Base-by-base conservation (phyloP, 352 stramenopile genomes). In the Phytophthora chlamydospora region DNA sequence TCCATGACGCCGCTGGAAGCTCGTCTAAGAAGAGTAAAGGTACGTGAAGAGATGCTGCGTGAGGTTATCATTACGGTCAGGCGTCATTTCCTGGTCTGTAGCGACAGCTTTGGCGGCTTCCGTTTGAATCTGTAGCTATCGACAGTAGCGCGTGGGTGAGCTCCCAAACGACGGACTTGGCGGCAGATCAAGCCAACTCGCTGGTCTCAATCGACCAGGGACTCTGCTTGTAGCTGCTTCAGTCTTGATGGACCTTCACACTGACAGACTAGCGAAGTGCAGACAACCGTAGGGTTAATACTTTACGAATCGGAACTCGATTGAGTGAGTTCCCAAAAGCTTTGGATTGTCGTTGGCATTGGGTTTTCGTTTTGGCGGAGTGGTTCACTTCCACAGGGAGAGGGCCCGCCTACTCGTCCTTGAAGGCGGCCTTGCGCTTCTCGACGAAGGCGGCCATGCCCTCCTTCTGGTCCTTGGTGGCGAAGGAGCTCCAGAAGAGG, bases 401-500 rank as follows among this genome's bases (percentile, higher is more conserved):
- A 7, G 7, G 17, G 39, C n/a, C 2, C 12, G 24, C 45, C 93
- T 94, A 98, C 74, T 97, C 75, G 85, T 99, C 77, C 46, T 79
- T 98, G 67, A 98, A 99, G 45, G 96, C 88, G 39, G 97, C 70
- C 55, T 96, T 93, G 62, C 97, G 85, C 84, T 99, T 99, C 68
- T 98, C 93, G 9, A 98, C 86, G 62, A 99, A 99, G 11, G 97
- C 97, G 14, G 81, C 71, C 97, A 99, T 99, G 51, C 97, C 97
- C 62, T 99, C 91, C 71, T 95, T 94, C 71, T 95, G 83, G 76
- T 95, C 85, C 71, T 92, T 88, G 6, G 95, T 99, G 14, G 97
- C 97, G 81, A 99, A 99, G 46, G 97, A 96, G 60, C 91, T 94
- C 86, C 98, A 98, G 77, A 99, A 99, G 31, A 99, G 90, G 50